phyloP scores from a whole-genome alignment of 805 yeast genomes.

The Torulaspora quercuum region DNA sequence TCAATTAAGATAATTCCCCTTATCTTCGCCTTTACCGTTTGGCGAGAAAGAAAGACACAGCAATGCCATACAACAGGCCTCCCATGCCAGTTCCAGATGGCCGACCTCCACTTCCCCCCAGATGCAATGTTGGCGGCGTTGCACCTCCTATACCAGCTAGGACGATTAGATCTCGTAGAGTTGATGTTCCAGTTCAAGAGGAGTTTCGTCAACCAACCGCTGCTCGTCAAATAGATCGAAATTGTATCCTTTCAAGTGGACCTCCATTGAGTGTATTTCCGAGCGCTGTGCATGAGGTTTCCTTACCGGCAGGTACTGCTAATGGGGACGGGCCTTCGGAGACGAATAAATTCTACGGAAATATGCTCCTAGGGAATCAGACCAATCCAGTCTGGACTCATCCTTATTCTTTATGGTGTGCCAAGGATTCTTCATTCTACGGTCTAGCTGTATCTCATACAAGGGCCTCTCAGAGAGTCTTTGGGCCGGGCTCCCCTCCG shows the following conservation, averaged over 20 bases:
- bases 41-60: too few species aligned
- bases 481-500: slow-evolving; percentile 57
- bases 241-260: slow-evolving; percentile 40
- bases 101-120: slow-evolving; percentile 16
- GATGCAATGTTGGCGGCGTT: slow-evolving; percentile 3
- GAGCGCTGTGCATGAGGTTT: slow-evolving; percentile 29
- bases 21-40: too few species aligned
- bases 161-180: too few species aligned
- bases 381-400: slow-evolving; percentile 74
- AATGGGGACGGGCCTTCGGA: slow-evolving; percentile 46
- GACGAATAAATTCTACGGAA: slow-evolving; percentile 78
- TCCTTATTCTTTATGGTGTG: slow-evolving; percentile 73
- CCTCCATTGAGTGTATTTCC: slow-evolving; percentile 46
- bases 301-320: slow-evolving; percentile 28
- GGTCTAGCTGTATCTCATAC: slow-evolving; percentile 73
- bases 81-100: slow-evolving; percentile 32
- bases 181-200: not conserved
- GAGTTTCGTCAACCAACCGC: not conserved
- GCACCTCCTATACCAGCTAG: slow-evolving; percentile 8
- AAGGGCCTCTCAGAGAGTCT: slow-evolving; percentile 55
- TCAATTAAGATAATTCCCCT: too few species aligned
- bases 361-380: slow-evolving; percentile 63
- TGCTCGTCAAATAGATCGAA: slow-evolving; percentile 38
- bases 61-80: slow-evolving; percentile 24
- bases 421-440: slow-evolving; percentile 43